Percentiles rank a stretch among this genome's conserved stretches.
These are phyloP conservation scores for Strobilomyces confusus DNA, from an alignment of 768 basidiomycete genomes.

Conservation along the genomic window DNA sequence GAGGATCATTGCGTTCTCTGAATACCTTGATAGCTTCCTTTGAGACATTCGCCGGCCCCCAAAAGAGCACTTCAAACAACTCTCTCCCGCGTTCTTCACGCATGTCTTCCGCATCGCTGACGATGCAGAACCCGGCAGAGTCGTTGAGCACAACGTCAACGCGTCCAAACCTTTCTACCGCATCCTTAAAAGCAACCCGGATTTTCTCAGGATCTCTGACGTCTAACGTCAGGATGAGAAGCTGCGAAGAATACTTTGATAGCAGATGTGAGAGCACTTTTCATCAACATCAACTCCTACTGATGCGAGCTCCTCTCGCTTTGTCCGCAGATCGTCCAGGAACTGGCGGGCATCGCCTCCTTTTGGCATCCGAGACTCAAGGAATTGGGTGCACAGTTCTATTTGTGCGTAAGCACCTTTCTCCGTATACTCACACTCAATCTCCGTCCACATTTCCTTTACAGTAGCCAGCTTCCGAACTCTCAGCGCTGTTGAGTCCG, in stretches of 20 bases:
- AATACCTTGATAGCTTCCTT: conserved; percentile 33
- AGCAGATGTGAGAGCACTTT: conserved; percentile 29
- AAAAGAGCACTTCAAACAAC: conserved; percentile 39
- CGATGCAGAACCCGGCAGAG: conserved; percentile 30
- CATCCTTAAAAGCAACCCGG: conserved; percentile 31
- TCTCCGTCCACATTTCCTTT: no score
- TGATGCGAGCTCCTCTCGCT: no score
- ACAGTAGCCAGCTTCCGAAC: no score
- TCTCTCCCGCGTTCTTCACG: conserved; percentile 31
- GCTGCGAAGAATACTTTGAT: conserved; percentile 26
- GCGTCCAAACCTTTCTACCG: conserved; percentile 36
- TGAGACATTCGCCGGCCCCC: conserved; percentile 33
- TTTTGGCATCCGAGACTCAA: no score
- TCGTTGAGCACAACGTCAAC: conserved; percentile 47
- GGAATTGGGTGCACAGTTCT: no score
- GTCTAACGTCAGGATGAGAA: conserved; percentile 39
- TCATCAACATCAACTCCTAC: no score
- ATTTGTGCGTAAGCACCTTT: no score
- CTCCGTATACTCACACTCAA: no score
- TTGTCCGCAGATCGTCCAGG: no score
- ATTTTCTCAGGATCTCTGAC: conserved; percentile 34
- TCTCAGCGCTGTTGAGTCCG: no score
- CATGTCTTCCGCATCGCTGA: conserved; percentile 37
- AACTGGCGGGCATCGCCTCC: no score
- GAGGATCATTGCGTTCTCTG: conserved; percentile 37